Evolutionary conservation across 2,329 filamentous ascomycete genomes (phyloP).

Genomic region (Aspergillus puulaauensis): DNA sequence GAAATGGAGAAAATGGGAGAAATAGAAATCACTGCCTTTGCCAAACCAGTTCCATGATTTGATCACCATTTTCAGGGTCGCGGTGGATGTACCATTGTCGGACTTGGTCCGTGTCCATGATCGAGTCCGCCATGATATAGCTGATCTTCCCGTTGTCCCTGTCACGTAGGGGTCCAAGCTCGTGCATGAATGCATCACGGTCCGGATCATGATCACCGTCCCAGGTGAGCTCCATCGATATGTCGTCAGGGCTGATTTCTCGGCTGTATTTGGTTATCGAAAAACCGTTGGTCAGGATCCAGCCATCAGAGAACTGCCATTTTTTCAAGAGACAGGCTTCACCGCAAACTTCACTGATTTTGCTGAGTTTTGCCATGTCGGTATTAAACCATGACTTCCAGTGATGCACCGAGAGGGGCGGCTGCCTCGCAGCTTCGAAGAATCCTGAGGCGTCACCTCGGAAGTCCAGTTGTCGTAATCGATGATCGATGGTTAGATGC

Average conservation of each 20-base stretch:
- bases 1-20: not conserved
- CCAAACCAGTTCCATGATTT: slow-evolving; percentile 44
- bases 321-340: slow-evolving; percentile 57
- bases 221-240: slow-evolving; percentile 56
- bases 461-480: slow-evolving; percentile 60
- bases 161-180: slow-evolving; percentile 52
- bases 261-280: slow-evolving; percentile 54
- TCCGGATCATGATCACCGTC: slow-evolving; percentile 44
- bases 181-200: slow-evolving; percentile 50
- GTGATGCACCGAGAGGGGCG: slow-evolving; percentile 61
- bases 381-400: slow-evolving; percentile 62
- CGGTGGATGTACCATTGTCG: slow-evolving; percentile 58
- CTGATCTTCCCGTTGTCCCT: slow-evolving; percentile 52
- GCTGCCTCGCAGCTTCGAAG: slow-evolving; percentile 55
- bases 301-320: slow-evolving; percentile 48
- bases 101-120: slow-evolving; percentile 45
- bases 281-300: slow-evolving; percentile 60
- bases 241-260: slow-evolving; percentile 44
- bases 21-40: slow-evolving; percentile 10
- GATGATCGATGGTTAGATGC: slow-evolving; percentile 56
- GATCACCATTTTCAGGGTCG: slow-evolving; percentile 39
- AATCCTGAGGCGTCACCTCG: slow-evolving; percentile 57
- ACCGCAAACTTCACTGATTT: slow-evolving; percentile 54
- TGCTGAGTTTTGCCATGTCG: slow-evolving; percentile 52
- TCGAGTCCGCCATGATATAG: slow-evolving; percentile 50